phyloP scores from a whole-genome alignment of 257 asterid species.

The Salvia hispanica region DNA sequence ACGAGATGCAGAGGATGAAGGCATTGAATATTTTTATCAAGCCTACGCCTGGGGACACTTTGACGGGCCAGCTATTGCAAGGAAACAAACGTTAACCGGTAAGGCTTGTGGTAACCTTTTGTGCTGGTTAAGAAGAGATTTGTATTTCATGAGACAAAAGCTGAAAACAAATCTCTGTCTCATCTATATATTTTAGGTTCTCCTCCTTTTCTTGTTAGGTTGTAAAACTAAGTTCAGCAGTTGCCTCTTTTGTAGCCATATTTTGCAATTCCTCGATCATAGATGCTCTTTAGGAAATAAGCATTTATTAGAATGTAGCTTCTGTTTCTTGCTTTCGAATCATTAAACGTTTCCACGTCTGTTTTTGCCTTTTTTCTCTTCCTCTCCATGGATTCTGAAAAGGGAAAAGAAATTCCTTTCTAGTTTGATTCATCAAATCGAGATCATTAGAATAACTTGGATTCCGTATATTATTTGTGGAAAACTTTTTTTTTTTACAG shows the following conservation, averaged over 20 bases:
- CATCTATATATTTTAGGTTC: conserved; percentile 11
- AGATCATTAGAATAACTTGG: too few relatives aligned
- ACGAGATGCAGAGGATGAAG: conserved; percentile 71
- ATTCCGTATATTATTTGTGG: too few relatives aligned
- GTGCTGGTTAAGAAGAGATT: too few relatives aligned
- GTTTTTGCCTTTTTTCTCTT: too few relatives aligned
- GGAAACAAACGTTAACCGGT: conserved; percentile 43
- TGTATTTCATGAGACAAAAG: too few relatives aligned
- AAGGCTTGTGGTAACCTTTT: background rate
- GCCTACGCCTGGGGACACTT: conserved; percentile 40
- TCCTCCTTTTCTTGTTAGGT: conserved; percentile 21
- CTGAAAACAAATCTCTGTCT: conserved; percentile 13
- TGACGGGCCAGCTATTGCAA: conserved; percentile 39
- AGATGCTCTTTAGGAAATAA: conserved; percentile 36
- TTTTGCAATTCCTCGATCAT: conserved; percentile 28
- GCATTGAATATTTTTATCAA: conserved; percentile 60
- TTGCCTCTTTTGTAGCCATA: conserved; percentile 15
- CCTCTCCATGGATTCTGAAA: too few relatives aligned
- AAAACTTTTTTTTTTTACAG: too few relatives aligned
- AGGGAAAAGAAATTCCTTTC: too few relatives aligned
- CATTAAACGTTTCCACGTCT: conserved; percentile 19
- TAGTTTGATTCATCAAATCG: too few relatives aligned
- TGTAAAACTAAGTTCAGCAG: conserved; percentile 33
- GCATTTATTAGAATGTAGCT: conserved; percentile 34
- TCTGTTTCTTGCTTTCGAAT: conserved; percentile 20